Conservation (phyloP, 176 grass and related monocot species). For the Carex cristatella region DNA sequence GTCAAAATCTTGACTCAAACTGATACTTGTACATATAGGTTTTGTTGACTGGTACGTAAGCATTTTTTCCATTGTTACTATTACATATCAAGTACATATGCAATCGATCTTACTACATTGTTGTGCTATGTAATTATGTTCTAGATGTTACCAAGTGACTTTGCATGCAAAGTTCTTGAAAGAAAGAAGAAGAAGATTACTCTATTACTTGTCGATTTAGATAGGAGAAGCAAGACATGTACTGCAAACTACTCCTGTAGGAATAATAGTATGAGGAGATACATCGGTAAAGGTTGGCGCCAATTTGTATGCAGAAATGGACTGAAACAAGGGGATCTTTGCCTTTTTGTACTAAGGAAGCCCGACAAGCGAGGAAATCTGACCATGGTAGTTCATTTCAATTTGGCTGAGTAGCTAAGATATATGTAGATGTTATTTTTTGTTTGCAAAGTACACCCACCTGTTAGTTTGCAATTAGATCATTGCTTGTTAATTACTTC, state of each 20-base stretch:
- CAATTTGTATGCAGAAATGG: conserved; percentile 11
- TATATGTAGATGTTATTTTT: not conserved
- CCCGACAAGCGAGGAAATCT: not conserved
- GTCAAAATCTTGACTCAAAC: too few species aligned
- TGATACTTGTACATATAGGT: too few species aligned
- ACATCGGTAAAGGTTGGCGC: conserved; percentile 6
- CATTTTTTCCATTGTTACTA: too few species aligned
- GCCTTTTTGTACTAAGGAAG: conserved; percentile 39
- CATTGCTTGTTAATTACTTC: too few species aligned
- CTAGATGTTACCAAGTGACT: conserved; percentile 20
- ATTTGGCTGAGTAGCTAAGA: not conserved
- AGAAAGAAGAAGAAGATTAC: not conserved
- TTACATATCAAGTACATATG: too few species aligned
- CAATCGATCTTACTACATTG: not conserved
- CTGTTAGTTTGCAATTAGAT: too few species aligned
- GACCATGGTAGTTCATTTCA: not conserved
- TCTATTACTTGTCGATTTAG: conserved; percentile 7
- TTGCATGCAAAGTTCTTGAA: conserved; percentile 25
- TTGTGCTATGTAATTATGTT: not conserved
- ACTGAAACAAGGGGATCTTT: conserved; percentile 22
- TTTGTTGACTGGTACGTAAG: too few species aligned
- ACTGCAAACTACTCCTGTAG: not conserved
- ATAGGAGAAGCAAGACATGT: conserved; percentile 9
- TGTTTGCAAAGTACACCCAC: not conserved
- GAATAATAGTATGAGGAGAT: not conserved